Base-by-base conservation (phyloP, 495 filamentous ascomycete genomes). In the Haplographium delicatum region DNA sequence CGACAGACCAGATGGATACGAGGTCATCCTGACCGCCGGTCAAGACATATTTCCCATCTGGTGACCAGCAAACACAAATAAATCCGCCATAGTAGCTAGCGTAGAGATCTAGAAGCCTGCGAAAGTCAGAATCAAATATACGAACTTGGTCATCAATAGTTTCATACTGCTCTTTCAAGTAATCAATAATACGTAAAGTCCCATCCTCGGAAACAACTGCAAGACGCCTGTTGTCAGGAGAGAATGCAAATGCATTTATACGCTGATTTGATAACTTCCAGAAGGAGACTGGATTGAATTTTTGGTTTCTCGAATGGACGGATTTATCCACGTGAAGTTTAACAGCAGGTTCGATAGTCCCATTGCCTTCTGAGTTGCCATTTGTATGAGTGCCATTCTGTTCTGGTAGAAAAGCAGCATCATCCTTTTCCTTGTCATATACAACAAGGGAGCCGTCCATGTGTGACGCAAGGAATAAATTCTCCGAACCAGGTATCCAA, bases 341-440 rank as follows among this genome's bases (percentile, higher is more conserved):
- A 9, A 60, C 63, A 7, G 52, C 33, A 30, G 26, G 10, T 13
- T 41, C 44, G 2, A 10, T 31, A 20, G 35, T 47, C 9, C 53
- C 48, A 37, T 43, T 57, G 10, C 38, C 51, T n/a, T 54, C 57
- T 4, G 56, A 56, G 47, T 62, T 56, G 38, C 65, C 70, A 28
- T 73, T 68, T 38, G 67, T 70, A 18, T 65, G 51, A 3, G 42
- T 45, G 6, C 67, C 57, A 26, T 65, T 62, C 27, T 67, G 65
- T 28, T 82, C 78, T 0, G 72, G 67, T 3, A 59, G 65, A 50
- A 78, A 78, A 20, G 67, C 62, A 2, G 86, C 87, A 67, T 98
- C 93, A 57, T 98, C 93, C 63, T 96, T 96, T 63, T 97, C 94
- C 70, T 97, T 97, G 66, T 98, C 94, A 58, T 97, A 98, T 2